These are phyloP conservation scores for Fusarium sp. DNA, from an alignment of 2,329 filamentous ascomycete species.

Conservation along the genomic window DNA sequence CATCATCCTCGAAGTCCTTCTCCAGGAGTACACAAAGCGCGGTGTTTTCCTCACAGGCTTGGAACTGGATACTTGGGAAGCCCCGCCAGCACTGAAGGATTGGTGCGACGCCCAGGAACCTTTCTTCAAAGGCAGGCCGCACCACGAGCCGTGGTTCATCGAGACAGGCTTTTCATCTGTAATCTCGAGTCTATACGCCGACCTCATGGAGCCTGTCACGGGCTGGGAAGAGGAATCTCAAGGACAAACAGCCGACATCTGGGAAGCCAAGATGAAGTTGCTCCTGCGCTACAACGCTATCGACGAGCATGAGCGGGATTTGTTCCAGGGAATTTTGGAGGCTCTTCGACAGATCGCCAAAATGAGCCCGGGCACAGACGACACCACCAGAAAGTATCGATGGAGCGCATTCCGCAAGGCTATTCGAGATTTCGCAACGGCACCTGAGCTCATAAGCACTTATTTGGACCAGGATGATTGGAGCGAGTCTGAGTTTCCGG, in stretches of 20 bases:
- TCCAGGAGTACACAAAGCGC: neutral
- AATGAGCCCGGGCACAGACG: neutral
- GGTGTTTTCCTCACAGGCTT: neutral
- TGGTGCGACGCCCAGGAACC: neutral
- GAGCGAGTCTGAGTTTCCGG: neutral
- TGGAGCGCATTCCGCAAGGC: neutral
- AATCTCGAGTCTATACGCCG: neutral
- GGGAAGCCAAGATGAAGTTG: neutral
- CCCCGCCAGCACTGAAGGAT: neutral
- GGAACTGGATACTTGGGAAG: neutral
- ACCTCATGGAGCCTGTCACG: neutral
- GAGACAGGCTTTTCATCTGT: neutral
- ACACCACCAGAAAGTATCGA: no score
- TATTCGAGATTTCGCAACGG: neutral
- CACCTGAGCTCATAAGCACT: neutral
- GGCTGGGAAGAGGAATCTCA: neutral
- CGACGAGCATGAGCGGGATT: neutral
- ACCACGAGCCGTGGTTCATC: neutral
- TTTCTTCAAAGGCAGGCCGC: rapidly evolving
- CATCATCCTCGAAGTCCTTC: neutral
- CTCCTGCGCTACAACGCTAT: neutral
- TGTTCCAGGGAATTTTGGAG: neutral
- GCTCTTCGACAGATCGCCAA: neutral
- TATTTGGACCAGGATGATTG: neutral
- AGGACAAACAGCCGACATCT: neutral